Base-by-base conservation (phyloP, 768 basidiomycete species). In the Lyophyllum shimeji region DNA sequence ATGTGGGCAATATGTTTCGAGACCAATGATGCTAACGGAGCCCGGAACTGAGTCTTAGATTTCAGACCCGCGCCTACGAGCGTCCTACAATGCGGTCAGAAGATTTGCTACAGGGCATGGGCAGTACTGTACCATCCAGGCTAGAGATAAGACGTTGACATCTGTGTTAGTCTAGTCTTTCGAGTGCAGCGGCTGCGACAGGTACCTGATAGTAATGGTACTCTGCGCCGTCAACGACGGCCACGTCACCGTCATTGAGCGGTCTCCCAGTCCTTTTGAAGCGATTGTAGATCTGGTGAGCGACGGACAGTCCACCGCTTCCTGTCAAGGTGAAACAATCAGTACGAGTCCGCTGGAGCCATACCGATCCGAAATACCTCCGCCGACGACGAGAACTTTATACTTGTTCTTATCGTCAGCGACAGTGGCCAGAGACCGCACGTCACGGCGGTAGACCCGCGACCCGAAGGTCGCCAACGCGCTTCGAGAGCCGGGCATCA, bases 31-130 rank as follows among this genome's bases (percentile, higher is more conserved):
- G 74, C 67, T 46, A 97, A 77, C 8, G 83, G 82, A 37, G 82
- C 81, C 50, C 84, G 81, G 63, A 89, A 89, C 3, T 84, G 80
- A 15, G 77, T 70, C 71, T 96, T 95, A 40, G 78, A 65, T 49
- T 81, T 77, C 50, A 99, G 79, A 25, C 95, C 96, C n/a, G 93
- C 77, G 13, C 93, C 95, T 37, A 94, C 95, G 40, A 97, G 82
- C 0, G 95, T 96, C 94, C 92, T 93, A 56, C 58, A 55, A 31
- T 20, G 27, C 17, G 13, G 23, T 40, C 47, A 34, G n/a, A 40
- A 60, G 18, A 45, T 44, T 31, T 48, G 45, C 7, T 24, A 5
- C 11, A 46, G 29, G 42, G 33, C 21, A 34, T 25, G 12, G 3
- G 46, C 57, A 43, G 15, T 11, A 62, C 76, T 65, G 70, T 7